These are phyloP conservation scores for Bacidia rubella DNA, from an alignment of 495 filamentous ascomycete species.

Conservation along the genomic window DNA sequence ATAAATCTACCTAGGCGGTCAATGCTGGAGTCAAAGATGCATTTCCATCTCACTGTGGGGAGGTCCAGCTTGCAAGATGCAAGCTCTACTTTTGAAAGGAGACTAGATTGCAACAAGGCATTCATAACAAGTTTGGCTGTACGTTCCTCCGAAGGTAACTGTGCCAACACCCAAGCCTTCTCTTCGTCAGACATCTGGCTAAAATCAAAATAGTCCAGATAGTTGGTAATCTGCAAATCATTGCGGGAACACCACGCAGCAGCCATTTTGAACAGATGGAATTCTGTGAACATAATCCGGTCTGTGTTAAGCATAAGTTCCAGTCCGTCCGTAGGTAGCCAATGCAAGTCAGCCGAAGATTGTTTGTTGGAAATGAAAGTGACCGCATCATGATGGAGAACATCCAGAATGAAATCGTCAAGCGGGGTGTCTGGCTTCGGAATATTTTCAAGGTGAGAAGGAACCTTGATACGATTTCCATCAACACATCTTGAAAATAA, in stretches of 20 bases:
- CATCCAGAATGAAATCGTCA: constrained; percentile 31
- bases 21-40: constrained; percentile 25
- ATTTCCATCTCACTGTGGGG: constrained; percentile 31
- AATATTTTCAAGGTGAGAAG: constrained; percentile 27
- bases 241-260: constrained; percentile 30
- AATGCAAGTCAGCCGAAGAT: constrained; percentile 10
- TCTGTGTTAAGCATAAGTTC: constrained; percentile 30
- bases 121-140: constrained; percentile 27
- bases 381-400: constrained; percentile 27
- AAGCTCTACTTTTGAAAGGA: constrained; percentile 25
- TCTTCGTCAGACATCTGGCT: constrained; percentile 28
- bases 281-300: constrained; percentile 32
- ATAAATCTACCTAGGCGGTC: constrained; percentile 31
- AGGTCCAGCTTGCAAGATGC: constrained; percentile 25
- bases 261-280: constrained; percentile 32
- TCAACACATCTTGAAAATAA: constrained; percentile 40
- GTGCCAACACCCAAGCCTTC: constrained; percentile 28
- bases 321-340: constrained; percentile 24
- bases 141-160: constrained; percentile 21
- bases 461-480: constrained; percentile 34
- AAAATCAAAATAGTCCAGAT: constrained; percentile 31
- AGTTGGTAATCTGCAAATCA: constrained; percentile 19
- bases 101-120: constrained; percentile 27
- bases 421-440: constrained; percentile 18
- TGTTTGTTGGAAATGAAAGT: neutral